Evolutionary conservation across 78 protist genomes (phyloP).

Genomic region (Dictyostelium brefeldianum): DNA sequence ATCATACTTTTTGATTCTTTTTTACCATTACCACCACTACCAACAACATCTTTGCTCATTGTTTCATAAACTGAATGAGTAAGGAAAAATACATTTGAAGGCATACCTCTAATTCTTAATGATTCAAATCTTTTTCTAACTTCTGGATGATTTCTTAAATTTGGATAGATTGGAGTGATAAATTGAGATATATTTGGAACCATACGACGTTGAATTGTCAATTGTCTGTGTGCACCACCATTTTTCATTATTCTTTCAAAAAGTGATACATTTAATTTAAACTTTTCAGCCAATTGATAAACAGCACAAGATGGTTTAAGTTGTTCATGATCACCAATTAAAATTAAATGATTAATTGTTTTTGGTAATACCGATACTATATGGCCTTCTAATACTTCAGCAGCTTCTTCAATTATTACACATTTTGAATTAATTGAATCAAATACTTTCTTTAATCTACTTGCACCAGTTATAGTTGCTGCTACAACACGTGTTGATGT

Average conservation of each 20-base stretch:
- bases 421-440: constrained; percentile 28
- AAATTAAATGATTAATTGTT: constrained; percentile 77
- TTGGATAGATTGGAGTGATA: constrained; percentile 74
- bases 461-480: constrained; percentile 59
- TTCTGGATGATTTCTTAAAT: constrained; percentile 34
- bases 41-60: neutral
- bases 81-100: constrained; percentile 54
- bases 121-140: constrained; percentile 11
- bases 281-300: constrained; percentile 48
- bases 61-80: constrained; percentile 76
- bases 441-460: constrained; percentile 23
- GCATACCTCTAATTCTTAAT: constrained; percentile 44
- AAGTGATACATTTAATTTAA: constrained; percentile 78
- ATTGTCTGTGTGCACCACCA: constrained; percentile 21
- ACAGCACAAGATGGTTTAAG: constrained; percentile 86
- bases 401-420: constrained; percentile 81
- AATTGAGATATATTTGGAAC: constrained; percentile 87
- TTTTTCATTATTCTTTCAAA: constrained; percentile 89
- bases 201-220: constrained; percentile 92
- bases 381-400: constrained; percentile 91
- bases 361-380: constrained; percentile 73
- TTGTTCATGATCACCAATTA: constrained; percentile 97
- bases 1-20: neutral
- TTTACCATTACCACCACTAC: neutral
- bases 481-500: constrained; percentile 32